These are phyloP conservation scores for Trichoderma hamatum DNA, from an alignment of 2,329 filamentous ascomycete species.

Conservation along the genomic window DNA sequence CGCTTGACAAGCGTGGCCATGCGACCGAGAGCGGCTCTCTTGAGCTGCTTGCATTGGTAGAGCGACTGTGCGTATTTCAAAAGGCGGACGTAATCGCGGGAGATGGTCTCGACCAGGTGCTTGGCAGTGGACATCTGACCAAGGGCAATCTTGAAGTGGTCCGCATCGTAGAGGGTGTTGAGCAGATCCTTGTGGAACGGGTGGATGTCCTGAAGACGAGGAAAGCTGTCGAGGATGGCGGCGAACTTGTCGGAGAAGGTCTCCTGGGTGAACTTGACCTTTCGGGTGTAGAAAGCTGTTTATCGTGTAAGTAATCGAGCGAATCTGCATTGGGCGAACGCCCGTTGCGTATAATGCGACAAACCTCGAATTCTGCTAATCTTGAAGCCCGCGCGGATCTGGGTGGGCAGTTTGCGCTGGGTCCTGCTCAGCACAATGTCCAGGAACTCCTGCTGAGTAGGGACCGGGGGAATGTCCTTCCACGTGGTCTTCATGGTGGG, in stretches of 20 bases:
- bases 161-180: constrained; percentile 97
- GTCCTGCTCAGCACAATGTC: constrained; percentile 96
- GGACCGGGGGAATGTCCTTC: constrained; percentile 84
- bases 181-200: constrained; percentile 83
- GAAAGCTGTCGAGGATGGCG: constrained; percentile 89
- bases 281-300: constrained; percentile 87
- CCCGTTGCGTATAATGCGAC: constrained; percentile 24
- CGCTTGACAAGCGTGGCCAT: constrained; percentile 98
- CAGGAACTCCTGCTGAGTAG: constrained; percentile 91
- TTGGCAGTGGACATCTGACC: constrained; percentile 96
- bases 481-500: constrained; percentile 64
- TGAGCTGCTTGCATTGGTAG: constrained; percentile 99
- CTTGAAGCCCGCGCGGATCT: constrained; percentile 93
- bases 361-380: constrained; percentile 82
- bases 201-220: constrained; percentile 89
- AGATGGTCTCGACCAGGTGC: constrained; percentile 93
- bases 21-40: constrained; percentile 91
- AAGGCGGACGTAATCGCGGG: constrained; percentile 92
- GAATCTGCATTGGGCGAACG: neutral
- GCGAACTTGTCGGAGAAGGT: constrained; percentile 94
- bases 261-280: constrained; percentile 98
- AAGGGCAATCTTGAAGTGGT: constrained; percentile 95
- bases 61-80: constrained; percentile 91
- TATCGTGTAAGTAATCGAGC: neutral
- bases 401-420: constrained; percentile 88